Evolutionary conservation across 139 green algal species (phyloP).

Genomic region (Gonium pectorale): DNA sequence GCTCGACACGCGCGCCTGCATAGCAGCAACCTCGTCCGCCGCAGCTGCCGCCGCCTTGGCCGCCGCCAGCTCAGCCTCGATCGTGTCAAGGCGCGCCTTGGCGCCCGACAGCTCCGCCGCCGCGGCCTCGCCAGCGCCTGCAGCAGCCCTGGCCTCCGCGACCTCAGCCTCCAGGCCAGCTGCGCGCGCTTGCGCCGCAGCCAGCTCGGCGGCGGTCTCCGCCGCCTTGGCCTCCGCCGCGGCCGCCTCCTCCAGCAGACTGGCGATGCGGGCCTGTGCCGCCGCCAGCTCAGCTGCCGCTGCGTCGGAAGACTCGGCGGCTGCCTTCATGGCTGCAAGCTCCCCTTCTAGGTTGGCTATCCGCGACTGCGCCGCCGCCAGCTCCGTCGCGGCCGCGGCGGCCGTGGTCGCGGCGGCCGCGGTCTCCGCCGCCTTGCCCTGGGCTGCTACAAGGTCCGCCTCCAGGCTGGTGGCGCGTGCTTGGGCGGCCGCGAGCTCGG

Average conservation of each 20-base stretch:
- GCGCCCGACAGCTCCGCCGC: not conserved
- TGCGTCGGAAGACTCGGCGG: not conserved
- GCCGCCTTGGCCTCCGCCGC: not conserved
- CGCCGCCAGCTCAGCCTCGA: conserved; percentile 33
- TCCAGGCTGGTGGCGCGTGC: not conserved
- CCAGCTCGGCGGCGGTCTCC: not conserved
- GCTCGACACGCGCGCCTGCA: not conserved
- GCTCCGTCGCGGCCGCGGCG: not conserved
- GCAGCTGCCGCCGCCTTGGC: not conserved
- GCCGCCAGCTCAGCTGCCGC: conserved; percentile 1
- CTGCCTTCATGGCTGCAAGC: not conserved
- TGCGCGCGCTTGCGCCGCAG: not conserved
- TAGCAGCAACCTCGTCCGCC: not conserved
- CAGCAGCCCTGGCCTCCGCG: not conserved
- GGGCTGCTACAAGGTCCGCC: not conserved
- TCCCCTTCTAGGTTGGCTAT: not conserved
- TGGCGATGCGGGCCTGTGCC: not conserved
- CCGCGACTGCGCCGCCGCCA: not conserved
- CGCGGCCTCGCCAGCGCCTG: not conserved
- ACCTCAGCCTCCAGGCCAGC: not conserved
- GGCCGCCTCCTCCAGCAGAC: no score
- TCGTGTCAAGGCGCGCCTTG: not conserved
- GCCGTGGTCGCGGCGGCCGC: not conserved
- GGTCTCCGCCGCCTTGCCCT: no score
- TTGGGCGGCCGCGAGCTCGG: not conserved